These are phyloP conservation scores for Plasmodium vivax DNA, from an alignment of 169 alveolate genomes.

Conservation along the genomic window DNA sequence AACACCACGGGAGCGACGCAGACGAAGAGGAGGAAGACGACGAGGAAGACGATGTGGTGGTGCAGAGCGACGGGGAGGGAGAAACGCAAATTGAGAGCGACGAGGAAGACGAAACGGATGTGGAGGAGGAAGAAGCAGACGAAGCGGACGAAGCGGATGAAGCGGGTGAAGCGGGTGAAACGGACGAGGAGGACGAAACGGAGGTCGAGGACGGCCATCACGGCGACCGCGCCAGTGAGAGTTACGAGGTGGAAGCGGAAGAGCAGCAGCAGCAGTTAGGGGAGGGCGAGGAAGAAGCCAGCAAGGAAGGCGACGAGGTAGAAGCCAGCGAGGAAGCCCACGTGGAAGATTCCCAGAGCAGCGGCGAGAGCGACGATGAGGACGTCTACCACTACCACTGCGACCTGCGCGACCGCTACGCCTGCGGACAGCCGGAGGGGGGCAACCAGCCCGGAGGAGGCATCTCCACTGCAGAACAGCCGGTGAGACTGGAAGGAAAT, in stretches of 20 bases:
- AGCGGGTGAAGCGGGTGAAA: neutral
- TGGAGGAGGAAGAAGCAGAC: neutral
- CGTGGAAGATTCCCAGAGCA: neutral
- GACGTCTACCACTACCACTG: neutral
- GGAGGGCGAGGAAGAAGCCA: neutral
- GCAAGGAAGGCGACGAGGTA: neutral
- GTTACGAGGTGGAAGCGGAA: neutral
- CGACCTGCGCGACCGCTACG: neutral
- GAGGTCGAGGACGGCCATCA: neutral
- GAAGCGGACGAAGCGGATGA: neutral
- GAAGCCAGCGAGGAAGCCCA: neutral
- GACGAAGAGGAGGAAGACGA: neutral
- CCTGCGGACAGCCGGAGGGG: neutral
- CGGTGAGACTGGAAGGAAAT: neutral
- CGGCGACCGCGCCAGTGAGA: neutral
- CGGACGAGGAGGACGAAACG: neutral
- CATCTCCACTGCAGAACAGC: neutral
- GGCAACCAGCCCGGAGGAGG: neutral
- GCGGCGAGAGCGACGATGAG: neutral
- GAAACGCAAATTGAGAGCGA: slow-evolving; percentile 16
- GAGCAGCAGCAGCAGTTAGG: neutral
- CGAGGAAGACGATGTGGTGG: slow-evolving; percentile 5
- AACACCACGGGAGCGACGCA: neutral
- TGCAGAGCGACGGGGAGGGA: neutral
- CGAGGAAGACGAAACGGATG: neutral